phyloP scores from a whole-genome alignment of 345 rosid genomes.

The Aethionema arabicum region DNA sequence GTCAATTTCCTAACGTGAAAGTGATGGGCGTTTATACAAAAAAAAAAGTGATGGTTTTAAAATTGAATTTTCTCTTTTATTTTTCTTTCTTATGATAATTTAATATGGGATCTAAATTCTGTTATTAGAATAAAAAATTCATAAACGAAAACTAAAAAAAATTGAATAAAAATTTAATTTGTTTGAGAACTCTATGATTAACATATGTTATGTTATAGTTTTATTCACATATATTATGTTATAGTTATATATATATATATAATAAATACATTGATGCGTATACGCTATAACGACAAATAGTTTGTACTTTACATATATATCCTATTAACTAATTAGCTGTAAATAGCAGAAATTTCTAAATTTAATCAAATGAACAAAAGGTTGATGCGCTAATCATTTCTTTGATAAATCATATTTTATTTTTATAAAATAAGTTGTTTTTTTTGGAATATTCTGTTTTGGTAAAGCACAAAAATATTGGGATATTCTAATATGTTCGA shows the following conservation, averaged over 20 bases:
- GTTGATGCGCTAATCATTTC: conserved; percentile 21
- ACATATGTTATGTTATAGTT: no score
- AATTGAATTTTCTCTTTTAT: no score
- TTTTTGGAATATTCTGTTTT: conserved; percentile 35
- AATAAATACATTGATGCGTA: conserved; percentile 18
- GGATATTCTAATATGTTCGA: conserved; percentile 38
- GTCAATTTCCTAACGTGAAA: not conserved
- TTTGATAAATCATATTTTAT: conserved; percentile 9
- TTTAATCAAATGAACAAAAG: conserved; percentile 14
- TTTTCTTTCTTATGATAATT: no score
- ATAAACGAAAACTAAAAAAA: no score
- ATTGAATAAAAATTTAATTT: no score
- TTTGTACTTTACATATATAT: conserved; percentile 1
- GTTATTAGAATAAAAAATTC: no score
- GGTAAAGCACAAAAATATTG: conserved; percentile 20
- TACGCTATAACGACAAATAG: conserved; percentile 6
- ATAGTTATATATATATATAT: no score
- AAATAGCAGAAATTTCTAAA: not conserved
- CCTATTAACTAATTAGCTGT: conserved; percentile 4
- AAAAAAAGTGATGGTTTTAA: conserved; percentile 6
- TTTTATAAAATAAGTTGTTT: conserved; percentile 4
- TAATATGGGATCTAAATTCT: no score
- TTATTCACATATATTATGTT: no score
- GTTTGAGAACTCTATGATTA: no score
- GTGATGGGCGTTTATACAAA: no score